These are phyloP conservation scores for Hanseniaspora guilliermondii DNA, from an alignment of 805 yeast genomes.

Conservation along the genomic window DNA sequence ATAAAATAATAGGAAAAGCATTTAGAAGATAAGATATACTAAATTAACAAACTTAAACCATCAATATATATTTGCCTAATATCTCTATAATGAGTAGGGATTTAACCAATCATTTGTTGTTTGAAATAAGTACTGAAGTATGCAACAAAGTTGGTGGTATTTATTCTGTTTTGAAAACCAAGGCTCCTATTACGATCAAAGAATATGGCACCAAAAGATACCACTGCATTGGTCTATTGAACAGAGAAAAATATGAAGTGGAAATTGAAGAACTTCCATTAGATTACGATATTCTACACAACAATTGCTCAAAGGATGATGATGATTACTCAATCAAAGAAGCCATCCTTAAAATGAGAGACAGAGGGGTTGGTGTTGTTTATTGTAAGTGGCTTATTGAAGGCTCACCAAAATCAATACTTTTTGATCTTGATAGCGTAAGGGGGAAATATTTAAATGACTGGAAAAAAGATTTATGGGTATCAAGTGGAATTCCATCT, in stretches of 20 bases:
- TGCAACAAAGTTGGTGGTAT: slow-evolving; percentile 97
- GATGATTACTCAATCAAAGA: slow-evolving; percentile 34
- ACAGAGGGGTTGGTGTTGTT: slow-evolving; percentile 67
- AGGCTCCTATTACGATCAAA: slow-evolving; percentile 91
- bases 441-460: slow-evolving; percentile 51
- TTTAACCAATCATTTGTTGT: slow-evolving; percentile 71
- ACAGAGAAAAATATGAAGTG: slow-evolving; percentile 57
- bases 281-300: slow-evolving; percentile 32
- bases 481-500: slow-evolving; percentile 79
- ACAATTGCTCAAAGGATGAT: slow-evolving; percentile 15
- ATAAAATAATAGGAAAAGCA: too few relatives aligned
- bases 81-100: slow-evolving; percentile 53
- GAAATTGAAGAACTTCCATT: slow-evolving; percentile 70
- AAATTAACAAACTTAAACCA: too few relatives aligned
- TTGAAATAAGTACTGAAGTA: slow-evolving; percentile 94
- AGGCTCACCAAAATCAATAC: slow-evolving; percentile 87
- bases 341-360: slow-evolving; percentile 65
- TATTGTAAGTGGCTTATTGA: slow-evolving; percentile 96
- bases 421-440: slow-evolving; percentile 69
- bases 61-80: not conserved
- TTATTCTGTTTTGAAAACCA: slow-evolving; percentile 89
- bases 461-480: slow-evolving; percentile 93
- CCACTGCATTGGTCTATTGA: slow-evolving; percentile 75
- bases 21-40: too few relatives aligned
- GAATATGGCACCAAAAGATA: slow-evolving; percentile 74